Evolutionary conservation across 768 basidiomycete genomes (phyloP).

Genomic region (Gymnopilus dilepis): DNA sequence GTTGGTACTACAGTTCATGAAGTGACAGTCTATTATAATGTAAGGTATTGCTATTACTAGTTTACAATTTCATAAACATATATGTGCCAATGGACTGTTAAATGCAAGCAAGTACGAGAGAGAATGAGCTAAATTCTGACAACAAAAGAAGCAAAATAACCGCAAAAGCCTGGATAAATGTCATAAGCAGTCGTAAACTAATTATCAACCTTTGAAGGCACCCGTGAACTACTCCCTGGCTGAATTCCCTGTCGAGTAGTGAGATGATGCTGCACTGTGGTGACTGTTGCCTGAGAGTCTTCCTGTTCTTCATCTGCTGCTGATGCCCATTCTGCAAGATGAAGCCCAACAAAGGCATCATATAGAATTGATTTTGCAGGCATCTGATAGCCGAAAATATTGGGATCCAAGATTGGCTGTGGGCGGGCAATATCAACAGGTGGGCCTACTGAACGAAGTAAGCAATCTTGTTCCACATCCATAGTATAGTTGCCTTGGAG

Average conservation of each 20-base stretch:
- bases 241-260: neutral
- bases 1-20: too few relatives aligned
- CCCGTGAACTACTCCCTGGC: neutral
- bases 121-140: neutral
- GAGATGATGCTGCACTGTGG: neutral
- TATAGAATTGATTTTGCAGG: conserved; percentile 28
- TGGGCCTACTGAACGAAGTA: conserved; percentile 2
- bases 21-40: too few relatives aligned
- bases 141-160: neutral
- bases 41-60: too few relatives aligned
- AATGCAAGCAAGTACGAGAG: neutral
- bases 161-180: neutral
- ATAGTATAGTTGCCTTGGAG: neutral
- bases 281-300: neutral
- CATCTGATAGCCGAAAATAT: conserved; percentile 11
- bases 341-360: conserved; percentile 22
- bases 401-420: conserved; percentile 27
- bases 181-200: neutral
- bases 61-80: neutral
- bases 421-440: conserved; percentile 28
- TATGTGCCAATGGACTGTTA: neutral
- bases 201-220: neutral
- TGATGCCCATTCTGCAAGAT: conserved; percentile 16
- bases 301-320: conserved; percentile 14
- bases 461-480: conserved; percentile 4